Percentiles rank a stretch among this genome's conserved stretches.
Conservation (phyloP, 306 rosid genomes). For the Abrus precatorius region DNA sequence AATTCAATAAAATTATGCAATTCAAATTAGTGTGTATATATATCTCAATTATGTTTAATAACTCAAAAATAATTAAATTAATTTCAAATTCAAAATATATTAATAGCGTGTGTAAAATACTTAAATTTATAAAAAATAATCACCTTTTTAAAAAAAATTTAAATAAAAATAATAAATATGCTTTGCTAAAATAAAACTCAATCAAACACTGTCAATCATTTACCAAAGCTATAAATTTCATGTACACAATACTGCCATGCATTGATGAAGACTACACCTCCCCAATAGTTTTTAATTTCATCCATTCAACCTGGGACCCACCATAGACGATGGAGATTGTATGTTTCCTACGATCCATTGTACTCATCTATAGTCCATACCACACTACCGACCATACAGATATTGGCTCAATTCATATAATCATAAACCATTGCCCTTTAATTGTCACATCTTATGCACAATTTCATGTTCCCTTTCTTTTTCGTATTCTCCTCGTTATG, state of each 20-base stretch:
- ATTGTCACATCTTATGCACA: neutral
- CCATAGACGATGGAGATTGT: slow-evolving; percentile 31
- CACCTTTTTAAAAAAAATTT: no score
- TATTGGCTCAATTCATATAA: neutral
- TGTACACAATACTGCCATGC: slow-evolving; percentile 61
- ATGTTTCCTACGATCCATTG: slow-evolving; percentile 16
- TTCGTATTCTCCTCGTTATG: neutral
- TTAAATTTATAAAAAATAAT: no score
- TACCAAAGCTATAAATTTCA: slow-evolving; percentile 13
- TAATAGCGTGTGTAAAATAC: no score
- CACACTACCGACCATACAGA: slow-evolving; percentile 5
- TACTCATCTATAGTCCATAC: neutral
- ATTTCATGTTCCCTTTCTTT: neutral
- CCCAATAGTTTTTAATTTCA: neutral
- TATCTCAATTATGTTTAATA: no score
- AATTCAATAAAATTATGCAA: no score
- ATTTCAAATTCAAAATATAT: no score
- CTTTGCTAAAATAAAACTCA: no score
- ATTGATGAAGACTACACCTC: slow-evolving; percentile 38
- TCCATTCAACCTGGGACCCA: slow-evolving; percentile 33
- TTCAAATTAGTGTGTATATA: no score
- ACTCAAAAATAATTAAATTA: no score
- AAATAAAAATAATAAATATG: no score
- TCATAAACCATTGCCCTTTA: neutral
- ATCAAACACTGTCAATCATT: neutral